A percentile compares a stretch with the other conserved stretches of the same genome.
phyloP scores from a whole-genome alignment of 345 rosid species.

The Populus tremula region DNA sequence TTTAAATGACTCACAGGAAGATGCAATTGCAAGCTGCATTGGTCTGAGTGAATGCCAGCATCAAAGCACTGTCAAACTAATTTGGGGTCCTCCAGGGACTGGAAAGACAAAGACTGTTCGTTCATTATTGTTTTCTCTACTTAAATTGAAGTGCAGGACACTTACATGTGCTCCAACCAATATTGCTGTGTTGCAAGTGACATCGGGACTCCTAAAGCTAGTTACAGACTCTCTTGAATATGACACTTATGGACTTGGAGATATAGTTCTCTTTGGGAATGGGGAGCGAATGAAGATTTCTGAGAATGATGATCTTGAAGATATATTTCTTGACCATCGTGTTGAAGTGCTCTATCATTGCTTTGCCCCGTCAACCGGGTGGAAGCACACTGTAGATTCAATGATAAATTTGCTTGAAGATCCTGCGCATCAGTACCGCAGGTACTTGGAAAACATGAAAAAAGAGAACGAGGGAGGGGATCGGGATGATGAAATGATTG shows the following conservation, averaged over 20 bases:
- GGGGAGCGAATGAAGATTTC: conserved; percentile 30
- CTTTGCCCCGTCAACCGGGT: conserved; percentile 29
- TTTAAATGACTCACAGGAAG: conserved; percentile 40
- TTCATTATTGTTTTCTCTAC: conserved; percentile 28
- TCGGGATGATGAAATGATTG: neutral
- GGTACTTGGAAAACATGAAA: neutral
- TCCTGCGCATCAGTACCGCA: conserved; percentile 9
- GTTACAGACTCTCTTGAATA: conserved; percentile 14
- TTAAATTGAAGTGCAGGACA: conserved; percentile 38
- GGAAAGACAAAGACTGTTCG: conserved; percentile 51
- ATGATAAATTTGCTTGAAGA: conserved; percentile 38
- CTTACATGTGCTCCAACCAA: conserved; percentile 57
- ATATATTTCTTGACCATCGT: conserved; percentile 41
- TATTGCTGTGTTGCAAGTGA: conserved; percentile 42
- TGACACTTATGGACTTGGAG: conserved; percentile 34
- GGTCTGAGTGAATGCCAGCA: conserved; percentile 27
- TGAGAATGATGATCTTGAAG: conserved; percentile 21
- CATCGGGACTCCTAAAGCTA: conserved; percentile 27
- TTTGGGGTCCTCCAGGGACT: conserved; percentile 65
- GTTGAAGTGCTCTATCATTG: conserved; percentile 22
- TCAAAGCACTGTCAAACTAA: conserved; percentile 31
- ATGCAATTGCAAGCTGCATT: conserved; percentile 34
- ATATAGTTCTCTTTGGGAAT: conserved; percentile 44
- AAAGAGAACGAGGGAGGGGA: neutral
- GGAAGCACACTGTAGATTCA: conserved; percentile 26